A percentile compares a stretch with the other conserved stretches of the same genome.
Evolutionary conservation across 306 rosid genomes (phyloP).

Genomic region (Pachyrhizus erosus): DNA sequence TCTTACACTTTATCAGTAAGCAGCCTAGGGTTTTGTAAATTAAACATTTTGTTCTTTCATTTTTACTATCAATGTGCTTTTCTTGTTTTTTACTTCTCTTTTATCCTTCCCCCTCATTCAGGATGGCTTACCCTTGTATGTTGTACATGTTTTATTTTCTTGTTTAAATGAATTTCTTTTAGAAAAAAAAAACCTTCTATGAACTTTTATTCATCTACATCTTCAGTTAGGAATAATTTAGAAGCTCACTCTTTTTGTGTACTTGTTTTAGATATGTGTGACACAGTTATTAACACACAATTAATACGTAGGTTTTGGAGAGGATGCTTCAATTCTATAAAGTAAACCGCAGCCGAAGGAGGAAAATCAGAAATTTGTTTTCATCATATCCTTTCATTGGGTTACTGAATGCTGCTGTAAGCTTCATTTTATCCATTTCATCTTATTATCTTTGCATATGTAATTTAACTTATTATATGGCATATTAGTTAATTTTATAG

Average conservation of each 20-base stretch:
- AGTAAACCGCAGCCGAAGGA: constrained; percentile 30
- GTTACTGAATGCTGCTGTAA: constrained; percentile 86
- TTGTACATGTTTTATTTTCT: neutral
- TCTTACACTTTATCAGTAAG: neutral
- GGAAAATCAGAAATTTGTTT: constrained; percentile 46
- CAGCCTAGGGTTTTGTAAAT: neutral
- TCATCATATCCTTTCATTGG: constrained; percentile 72
- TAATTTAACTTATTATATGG: constrained; percentile 1
- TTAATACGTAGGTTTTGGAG: constrained; percentile 67
- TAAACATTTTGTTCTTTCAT: neutral
- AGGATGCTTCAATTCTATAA: constrained; percentile 71
- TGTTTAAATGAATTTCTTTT: constrained; percentile 5
- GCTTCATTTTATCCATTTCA: constrained; percentile 44
- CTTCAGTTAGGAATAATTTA: neutral
- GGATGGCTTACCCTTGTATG: neutral
- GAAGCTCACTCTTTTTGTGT: constrained; percentile 14
- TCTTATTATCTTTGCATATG: neutral
- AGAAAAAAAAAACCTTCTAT: constrained; percentile 12
- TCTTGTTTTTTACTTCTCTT: neutral
- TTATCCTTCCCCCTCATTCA: neutral
- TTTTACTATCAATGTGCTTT: neutral
- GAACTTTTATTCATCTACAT: constrained; percentile 30
- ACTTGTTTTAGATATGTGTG: constrained; percentile 24
- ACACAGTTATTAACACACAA: constrained; percentile 26
- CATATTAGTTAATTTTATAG: neutral